phyloP scores from a whole-genome alignment of 352 stramenopile species.

The Phytophthora capsici region DNA sequence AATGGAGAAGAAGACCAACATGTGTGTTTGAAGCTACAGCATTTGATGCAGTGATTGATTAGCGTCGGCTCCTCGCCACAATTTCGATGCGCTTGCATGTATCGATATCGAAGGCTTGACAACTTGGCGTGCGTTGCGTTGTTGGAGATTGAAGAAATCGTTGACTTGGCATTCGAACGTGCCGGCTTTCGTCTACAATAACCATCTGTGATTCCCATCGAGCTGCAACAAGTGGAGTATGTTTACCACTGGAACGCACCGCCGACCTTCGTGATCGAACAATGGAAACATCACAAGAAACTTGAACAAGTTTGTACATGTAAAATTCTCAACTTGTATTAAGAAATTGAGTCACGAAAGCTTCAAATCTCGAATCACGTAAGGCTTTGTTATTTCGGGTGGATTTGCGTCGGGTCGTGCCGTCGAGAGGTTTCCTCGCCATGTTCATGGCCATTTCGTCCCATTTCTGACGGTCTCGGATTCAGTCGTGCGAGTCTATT shows the following conservation, averaged over 20 bases:
- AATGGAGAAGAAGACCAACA: slow-evolving; percentile 13
- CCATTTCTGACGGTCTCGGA: slow-evolving; percentile 30
- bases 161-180: background rate
- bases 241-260: background rate
- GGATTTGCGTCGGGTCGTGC: slow-evolving; percentile 13
- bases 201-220: slow-evolving; percentile 12
- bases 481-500: slow-evolving; percentile 19
- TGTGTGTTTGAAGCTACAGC: slow-evolving; percentile 6
- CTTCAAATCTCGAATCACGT: background rate
- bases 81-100: background rate
- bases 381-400: background rate
- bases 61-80: background rate
- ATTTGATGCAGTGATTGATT: slow-evolving; percentile 2
- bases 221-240: background rate
- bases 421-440: background rate
- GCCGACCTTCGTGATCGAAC: background rate
- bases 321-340: no score
- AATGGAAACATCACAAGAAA: background rate
- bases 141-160: background rate
- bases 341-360: background rate
- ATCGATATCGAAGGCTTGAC: background rate
- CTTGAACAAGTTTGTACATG: no score
- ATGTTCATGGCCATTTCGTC: slow-evolving; percentile 7
- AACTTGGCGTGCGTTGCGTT: background rate
- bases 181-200: background rate